Conservation (phyloP, 345 rosid species). For the Gossypioides kirkii region DNA sequence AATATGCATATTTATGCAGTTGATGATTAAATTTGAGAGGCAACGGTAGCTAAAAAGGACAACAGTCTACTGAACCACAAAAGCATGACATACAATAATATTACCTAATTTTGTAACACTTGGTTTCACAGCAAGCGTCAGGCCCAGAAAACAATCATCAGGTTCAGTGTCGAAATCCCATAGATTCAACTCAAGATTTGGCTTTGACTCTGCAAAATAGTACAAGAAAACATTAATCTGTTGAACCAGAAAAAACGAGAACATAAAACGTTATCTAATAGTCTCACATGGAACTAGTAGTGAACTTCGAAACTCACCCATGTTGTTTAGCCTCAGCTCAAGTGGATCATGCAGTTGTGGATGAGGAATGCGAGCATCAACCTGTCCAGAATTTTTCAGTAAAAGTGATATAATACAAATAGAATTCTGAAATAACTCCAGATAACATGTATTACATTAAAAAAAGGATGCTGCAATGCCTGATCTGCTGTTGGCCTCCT, state of each 20-base stretch:
- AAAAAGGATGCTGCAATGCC: slow-evolving; percentile 84
- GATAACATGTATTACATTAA: slow-evolving; percentile 49
- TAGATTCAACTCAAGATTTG: slow-evolving; percentile 89
- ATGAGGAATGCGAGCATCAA: slow-evolving; percentile 54
- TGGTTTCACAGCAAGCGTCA: slow-evolving; percentile 84
- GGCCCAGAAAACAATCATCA: slow-evolving; percentile 89
- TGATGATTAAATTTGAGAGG: background rate
- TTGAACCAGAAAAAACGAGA: slow-evolving; percentile 4
- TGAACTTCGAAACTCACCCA: slow-evolving; percentile 40
- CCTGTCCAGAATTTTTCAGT: slow-evolving; percentile 36
- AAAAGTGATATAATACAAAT: slow-evolving; percentile 12
- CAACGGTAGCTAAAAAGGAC: background rate
- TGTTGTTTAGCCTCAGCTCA: slow-evolving; percentile 68
- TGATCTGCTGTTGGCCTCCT: slow-evolving; percentile 93
- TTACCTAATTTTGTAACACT: slow-evolving; percentile 70
- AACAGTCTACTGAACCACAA: background rate
- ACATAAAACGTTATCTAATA: background rate
- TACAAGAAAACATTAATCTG: background rate
- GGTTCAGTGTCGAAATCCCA: slow-evolving; percentile 81
- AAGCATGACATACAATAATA: background rate
- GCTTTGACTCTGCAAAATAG: slow-evolving; percentile 50
- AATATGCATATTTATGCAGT: background rate
- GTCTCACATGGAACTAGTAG: background rate
- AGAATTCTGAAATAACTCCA: slow-evolving; percentile 14
- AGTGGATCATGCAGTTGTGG: slow-evolving; percentile 59